Conservation (phyloP, 164 flowering plant genomes). For the Piper betle region DNA sequence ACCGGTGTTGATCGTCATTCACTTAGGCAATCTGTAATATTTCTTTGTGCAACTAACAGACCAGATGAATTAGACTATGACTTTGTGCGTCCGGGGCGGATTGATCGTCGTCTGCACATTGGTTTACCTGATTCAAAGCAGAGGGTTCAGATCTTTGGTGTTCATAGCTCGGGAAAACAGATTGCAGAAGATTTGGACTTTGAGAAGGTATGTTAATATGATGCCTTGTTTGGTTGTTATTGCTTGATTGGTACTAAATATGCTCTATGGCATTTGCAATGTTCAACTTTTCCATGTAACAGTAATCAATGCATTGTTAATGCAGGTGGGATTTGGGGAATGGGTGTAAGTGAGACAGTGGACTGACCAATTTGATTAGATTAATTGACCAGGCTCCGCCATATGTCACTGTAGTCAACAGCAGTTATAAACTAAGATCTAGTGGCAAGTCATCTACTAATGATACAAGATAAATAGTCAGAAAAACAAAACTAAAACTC, state of each 20-base stretch:
- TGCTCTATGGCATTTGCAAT: too few species aligned
- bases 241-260: neutral
- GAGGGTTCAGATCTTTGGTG: constrained; percentile 77
- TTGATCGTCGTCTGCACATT: constrained; percentile 83
- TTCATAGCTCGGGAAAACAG: constrained; percentile 76
- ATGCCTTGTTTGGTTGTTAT: neutral
- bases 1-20: constrained; percentile 87
- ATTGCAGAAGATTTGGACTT: constrained; percentile 84
- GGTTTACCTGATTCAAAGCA: constrained; percentile 95
- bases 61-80: constrained; percentile 87
- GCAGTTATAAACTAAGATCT: too few species aligned
- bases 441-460: too few species aligned
- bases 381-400: too few species aligned
- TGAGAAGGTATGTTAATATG: constrained; percentile 30
- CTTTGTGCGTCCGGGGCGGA: constrained; percentile 83
- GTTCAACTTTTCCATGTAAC: too few species aligned
- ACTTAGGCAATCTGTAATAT: constrained; percentile 84
- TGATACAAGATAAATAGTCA: too few species aligned
- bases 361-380: too few species aligned
- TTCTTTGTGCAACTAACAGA: constrained; percentile 95
- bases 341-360: too few species aligned
- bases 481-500: too few species aligned
- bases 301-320: too few species aligned
- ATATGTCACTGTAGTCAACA: too few species aligned
- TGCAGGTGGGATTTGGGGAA: too few species aligned